phyloP scores from a whole-genome alignment of 805 yeast genomes.

The Candida peoriensis region DNA sequence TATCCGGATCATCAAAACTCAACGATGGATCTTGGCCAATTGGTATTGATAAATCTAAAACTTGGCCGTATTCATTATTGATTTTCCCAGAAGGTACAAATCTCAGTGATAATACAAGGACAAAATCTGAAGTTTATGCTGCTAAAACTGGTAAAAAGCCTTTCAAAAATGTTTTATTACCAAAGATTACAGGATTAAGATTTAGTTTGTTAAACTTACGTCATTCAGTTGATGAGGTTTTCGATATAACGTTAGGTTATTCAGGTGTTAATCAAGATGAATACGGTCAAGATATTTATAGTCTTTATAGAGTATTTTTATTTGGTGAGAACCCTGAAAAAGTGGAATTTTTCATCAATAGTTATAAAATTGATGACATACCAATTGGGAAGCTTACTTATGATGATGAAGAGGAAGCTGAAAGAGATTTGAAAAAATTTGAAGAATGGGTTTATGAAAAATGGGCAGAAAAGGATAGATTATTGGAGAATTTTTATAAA shows the following conservation, averaged over 20 bases:
- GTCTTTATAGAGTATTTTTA: slow-evolving; percentile 58
- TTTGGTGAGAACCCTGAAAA: slow-evolving; percentile 66
- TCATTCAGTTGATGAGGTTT: slow-evolving; percentile 50
- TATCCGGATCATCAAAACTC: slow-evolving; percentile 31
- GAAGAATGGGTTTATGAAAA: slow-evolving; percentile 67
- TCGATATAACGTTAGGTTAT: slow-evolving; percentile 83
- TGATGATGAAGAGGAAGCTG: slow-evolving; percentile 38
- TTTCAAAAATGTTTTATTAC: slow-evolving; percentile 67
- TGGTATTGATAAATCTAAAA: slow-evolving; percentile 24
- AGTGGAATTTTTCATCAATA: slow-evolving; percentile 62
- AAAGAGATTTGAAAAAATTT: slow-evolving; percentile 40
- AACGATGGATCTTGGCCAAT: slow-evolving; percentile 24
- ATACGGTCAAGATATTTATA: slow-evolving; percentile 74
- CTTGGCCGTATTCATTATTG: slow-evolving; percentile 63
- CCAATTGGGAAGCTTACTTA: slow-evolving; percentile 52
- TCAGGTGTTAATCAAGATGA: slow-evolving; percentile 58
- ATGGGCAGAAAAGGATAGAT: slow-evolving; percentile 76
- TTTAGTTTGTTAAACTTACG: slow-evolving; percentile 54
- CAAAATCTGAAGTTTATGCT: slow-evolving; percentile 54
- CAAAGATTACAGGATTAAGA: slow-evolving; percentile 77
- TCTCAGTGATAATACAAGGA: slow-evolving; percentile 58
- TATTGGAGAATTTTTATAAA: slow-evolving; percentile 57
- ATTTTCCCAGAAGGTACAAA: slow-evolving; percentile 96
- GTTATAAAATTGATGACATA: slow-evolving; percentile 52
- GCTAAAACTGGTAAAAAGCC: slow-evolving; percentile 41